Evolutionary conservation across 2,329 filamentous ascomycete species (phyloP).

Genomic region (Colletotrichum eleusines): DNA sequence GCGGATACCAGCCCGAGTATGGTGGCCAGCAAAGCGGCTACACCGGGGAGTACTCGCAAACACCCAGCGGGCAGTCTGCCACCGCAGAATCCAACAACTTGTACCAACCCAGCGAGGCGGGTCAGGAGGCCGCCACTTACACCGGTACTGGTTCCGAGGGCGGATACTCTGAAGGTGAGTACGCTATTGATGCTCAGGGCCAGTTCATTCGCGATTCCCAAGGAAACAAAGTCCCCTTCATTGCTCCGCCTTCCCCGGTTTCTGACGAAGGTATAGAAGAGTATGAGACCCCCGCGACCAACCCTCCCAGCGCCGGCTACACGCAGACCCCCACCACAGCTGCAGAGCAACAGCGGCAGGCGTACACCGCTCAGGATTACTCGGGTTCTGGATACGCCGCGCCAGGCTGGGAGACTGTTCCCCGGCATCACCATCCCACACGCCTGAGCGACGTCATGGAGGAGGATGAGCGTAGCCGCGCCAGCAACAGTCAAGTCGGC

Average conservation of each 20-base stretch:
- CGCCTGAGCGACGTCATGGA: slow-evolving; percentile 89
- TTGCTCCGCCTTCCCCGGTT: slow-evolving; percentile 58
- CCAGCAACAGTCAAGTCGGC: slow-evolving; percentile 71
- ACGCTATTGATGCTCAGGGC: slow-evolving; percentile 72
- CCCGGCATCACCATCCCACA: slow-evolving; percentile 88
- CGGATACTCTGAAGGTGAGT: slow-evolving; percentile 78
- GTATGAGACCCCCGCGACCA: slow-evolving; percentile 66
- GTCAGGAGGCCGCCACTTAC: slow-evolving; percentile 35
- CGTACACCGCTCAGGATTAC: slow-evolving; percentile 66
- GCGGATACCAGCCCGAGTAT: slow-evolving; percentile 47
- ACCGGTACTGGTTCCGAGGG: slow-evolving; percentile 63
- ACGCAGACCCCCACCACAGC: slow-evolving; percentile 48
- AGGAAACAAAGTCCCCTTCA: slow-evolving; percentile 69
- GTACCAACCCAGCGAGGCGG: slow-evolving; percentile 42
- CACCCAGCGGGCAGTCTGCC: slow-evolving; percentile 58
- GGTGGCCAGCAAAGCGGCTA: slow-evolving; percentile 46
- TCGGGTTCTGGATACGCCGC: slow-evolving; percentile 74
- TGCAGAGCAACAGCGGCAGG: slow-evolving; percentile 46
- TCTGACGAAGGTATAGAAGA: slow-evolving; percentile 69
- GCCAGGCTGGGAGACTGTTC: slow-evolving; percentile 80
- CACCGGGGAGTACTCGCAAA: slow-evolving; percentile 55
- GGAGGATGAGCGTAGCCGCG: slow-evolving; percentile 83
- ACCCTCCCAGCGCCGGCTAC: slow-evolving; percentile 51
- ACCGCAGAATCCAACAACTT: slow-evolving; percentile 45
- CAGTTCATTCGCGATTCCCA: slow-evolving; percentile 71